Evolutionary conservation across 164 flowering plant species (phyloP), one percentile per base, ranked within the genome.

Genomic region (Taxillus chinensis): DNA sequence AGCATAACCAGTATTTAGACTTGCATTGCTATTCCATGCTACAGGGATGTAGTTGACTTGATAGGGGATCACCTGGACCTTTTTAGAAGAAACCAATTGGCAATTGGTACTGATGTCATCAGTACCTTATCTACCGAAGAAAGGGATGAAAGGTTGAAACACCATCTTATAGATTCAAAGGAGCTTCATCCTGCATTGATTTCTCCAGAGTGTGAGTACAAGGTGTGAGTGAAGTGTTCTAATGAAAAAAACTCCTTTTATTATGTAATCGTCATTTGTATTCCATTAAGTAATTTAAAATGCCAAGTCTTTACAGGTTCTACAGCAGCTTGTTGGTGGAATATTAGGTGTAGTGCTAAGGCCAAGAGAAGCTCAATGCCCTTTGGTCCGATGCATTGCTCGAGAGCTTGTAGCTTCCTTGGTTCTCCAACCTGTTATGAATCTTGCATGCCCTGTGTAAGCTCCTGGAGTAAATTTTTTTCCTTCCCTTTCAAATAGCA

Each of bases 191-290:
- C 99, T 59, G 99, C 96, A 61, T 69, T 95, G 73, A 55, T 95
- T 46, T 89, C 98, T 70, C 78, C 96, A 54, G 98, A 91, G 86
- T 68, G 90, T 85, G 99, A 95, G 96, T 91, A 87, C 87, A 95
- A 95, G 99, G 99, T 95, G 82, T 80, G 89, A 75, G 79, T 72
- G 77, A 76, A 67, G 76, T 59, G 75, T 77, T 80, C 73, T 67
- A 39, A 62, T 65, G 65, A 55, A 62, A 40, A 41, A n/a, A 42
- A 7, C 11, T 50, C 41, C 67, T 60, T 42, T 63, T 9, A 46
- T 45, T 11, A 6, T 38, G 40, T 55, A n/a, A 39, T 48, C 65
- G n/a, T n/a, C 40, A 3, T 53, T 52, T 62, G 60, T 37, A 42
- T 50, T 14, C n/a, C n/a, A 40, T 41, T 62, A 57, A 37, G 58